phyloP scores from a whole-genome alignment of 805 yeast genomes.

The Sugiyamaella qingdaonensis region DNA sequence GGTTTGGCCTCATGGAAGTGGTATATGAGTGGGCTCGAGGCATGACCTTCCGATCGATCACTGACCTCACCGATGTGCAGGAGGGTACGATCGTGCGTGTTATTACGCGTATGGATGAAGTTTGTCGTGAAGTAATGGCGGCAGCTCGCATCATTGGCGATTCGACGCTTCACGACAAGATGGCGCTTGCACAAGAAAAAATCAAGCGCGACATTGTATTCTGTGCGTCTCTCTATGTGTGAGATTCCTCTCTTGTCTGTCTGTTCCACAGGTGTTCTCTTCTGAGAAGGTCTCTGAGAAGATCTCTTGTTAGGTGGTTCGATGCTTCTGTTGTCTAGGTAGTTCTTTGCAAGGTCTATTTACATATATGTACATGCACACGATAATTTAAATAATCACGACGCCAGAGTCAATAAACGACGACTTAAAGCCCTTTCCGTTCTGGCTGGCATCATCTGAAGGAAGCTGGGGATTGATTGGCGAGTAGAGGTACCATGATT shows the following conservation, averaged over 20 bases:
- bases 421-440: conserved; percentile 17
- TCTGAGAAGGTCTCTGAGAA: too few relatives aligned
- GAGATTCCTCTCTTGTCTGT: conserved; percentile 15
- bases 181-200: conserved; percentile 88
- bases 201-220: conserved; percentile 96
- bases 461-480: conserved; percentile 66
- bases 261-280: too few relatives aligned
- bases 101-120: conserved; percentile 88
- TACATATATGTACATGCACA: conserved; percentile 1
- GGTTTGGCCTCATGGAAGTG: conserved; percentile 88
- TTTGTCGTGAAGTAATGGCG: conserved; percentile 88
- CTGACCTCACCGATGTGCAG: conserved; percentile 81
- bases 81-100: conserved; percentile 98
- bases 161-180: conserved; percentile 79
- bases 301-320: too few relatives aligned
- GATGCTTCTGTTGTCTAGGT: neutral
- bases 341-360: neutral
- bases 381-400: conserved; percentile 27
- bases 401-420: conserved; percentile 30
- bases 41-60: conserved; percentile 82
- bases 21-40: conserved; percentile 99
- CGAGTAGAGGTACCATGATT: conserved; percentile 87
- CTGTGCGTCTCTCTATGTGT: conserved; percentile 89
- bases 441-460: conserved; percentile 41
- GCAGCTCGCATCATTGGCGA: conserved; percentile 96